Evolutionary conservation across 2,329 filamentous ascomycete genomes (phyloP).

Genomic region (Xylariaceae sp.): DNA sequence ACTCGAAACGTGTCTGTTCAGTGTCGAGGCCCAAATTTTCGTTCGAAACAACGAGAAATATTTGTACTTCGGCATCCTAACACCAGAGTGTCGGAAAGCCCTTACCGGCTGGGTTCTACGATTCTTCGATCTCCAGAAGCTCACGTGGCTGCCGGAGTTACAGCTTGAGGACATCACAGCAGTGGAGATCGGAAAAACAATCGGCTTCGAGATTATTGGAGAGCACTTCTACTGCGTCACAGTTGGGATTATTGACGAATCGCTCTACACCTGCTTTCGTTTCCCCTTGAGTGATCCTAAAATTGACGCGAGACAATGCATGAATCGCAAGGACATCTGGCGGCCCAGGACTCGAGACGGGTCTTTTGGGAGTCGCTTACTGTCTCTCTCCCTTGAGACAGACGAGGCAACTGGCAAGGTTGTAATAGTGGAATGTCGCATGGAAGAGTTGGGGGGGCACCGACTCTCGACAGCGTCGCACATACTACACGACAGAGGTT

Average conservation of each 20-base stretch:
- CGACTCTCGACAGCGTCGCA: slow-evolving; percentile 47
- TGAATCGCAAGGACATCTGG: slow-evolving; percentile 50
- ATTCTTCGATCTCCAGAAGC: slow-evolving; percentile 42
- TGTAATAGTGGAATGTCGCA: slow-evolving; percentile 61
- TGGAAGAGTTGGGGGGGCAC: slow-evolving; percentile 57
- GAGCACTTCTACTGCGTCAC: slow-evolving; percentile 61
- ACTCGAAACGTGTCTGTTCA: slow-evolving; percentile 37
- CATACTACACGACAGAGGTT: slow-evolving; percentile 59
- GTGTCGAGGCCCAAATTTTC: slow-evolving; percentile 53
- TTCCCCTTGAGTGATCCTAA: slow-evolving; percentile 50
- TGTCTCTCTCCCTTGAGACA: slow-evolving; percentile 55
- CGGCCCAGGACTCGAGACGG: slow-evolving; percentile 61
- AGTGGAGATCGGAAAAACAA: slow-evolving; percentile 57
- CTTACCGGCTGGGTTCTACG: slow-evolving; percentile 58
- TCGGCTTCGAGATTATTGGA: slow-evolving; percentile 67
- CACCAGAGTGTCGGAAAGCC: slow-evolving; percentile 44
- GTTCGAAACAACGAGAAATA: slow-evolving; percentile 58
- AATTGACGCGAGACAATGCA: slow-evolving; percentile 34
- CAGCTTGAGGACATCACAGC: slow-evolving; percentile 56
- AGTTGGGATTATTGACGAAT: too few species aligned
- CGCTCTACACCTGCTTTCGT: slow-evolving; percentile 62
- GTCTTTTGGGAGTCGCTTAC: too few species aligned
- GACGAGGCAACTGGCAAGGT: slow-evolving; percentile 55
- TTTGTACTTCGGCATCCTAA: slow-evolving; percentile 64
- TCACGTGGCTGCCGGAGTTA: slow-evolving; percentile 39